phyloP scores from a whole-genome alignment of 306 rosid species.

The cucumber (Cucumis sativus) region DNA sequence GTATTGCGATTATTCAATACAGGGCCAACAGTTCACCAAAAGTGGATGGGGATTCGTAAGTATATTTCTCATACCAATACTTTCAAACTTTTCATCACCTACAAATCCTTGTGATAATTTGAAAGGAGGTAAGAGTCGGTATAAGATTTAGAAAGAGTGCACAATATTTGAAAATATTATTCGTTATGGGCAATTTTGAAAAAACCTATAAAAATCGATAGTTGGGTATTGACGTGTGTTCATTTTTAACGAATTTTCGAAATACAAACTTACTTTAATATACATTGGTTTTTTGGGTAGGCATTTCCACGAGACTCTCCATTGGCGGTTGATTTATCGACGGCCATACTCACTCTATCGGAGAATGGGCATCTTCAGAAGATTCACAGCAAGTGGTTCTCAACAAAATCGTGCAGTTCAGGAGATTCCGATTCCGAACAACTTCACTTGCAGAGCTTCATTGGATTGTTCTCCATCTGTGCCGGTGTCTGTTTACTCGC shows the following conservation, averaged over 20 bases:
- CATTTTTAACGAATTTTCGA: too few relatives aligned
- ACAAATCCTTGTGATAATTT: background rate
- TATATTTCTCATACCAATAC: background rate
- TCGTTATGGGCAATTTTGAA: too few relatives aligned
- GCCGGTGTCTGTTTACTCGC: slow-evolving; percentile 17
- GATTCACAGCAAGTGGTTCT: slow-evolving; percentile 32
- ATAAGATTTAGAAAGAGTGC: too few relatives aligned
- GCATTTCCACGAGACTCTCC: slow-evolving; percentile 45
- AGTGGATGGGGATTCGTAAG: slow-evolving; percentile 55
- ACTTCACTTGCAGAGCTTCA: slow-evolving; percentile 28
- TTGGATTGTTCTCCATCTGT: slow-evolving; percentile 28
- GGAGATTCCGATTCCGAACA: slow-evolving; percentile 8
- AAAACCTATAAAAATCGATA: too few relatives aligned
- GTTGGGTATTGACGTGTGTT: too few relatives aligned
- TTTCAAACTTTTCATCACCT: background rate
- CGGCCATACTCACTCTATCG: slow-evolving; percentile 28
- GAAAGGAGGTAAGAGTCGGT: too few relatives aligned
- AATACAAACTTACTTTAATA: too few relatives aligned
- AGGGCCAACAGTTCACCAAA: slow-evolving; percentile 36
- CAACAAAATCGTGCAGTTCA: slow-evolving; percentile 19
- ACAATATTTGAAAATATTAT: too few relatives aligned
- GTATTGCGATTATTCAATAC: slow-evolving; percentile 22
- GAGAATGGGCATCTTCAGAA: slow-evolving; percentile 32
- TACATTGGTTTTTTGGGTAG: background rate
- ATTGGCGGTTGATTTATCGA: slow-evolving; percentile 31